These are phyloP conservation scores for Massariosphaeria phaeospora DNA, from an alignment of 495 filamentous ascomycete species.

Conservation along the genomic window DNA sequence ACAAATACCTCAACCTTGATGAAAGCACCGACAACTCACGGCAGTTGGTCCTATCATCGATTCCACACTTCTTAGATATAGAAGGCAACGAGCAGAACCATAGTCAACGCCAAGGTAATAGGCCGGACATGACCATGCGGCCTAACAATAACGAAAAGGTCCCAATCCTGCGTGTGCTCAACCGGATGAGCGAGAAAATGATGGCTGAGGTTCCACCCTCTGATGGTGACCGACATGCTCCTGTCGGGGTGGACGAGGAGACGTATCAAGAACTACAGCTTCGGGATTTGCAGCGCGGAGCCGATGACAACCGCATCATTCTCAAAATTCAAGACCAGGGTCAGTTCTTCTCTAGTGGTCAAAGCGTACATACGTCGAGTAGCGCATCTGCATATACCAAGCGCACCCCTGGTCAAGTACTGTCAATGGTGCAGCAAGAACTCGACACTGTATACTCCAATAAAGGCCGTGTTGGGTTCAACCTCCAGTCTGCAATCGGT, in stretches of 20 bases:
- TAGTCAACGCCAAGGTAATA: slow-evolving; percentile 71
- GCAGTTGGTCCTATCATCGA: slow-evolving; percentile 50
- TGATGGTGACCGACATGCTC: slow-evolving; percentile 60
- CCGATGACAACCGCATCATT: slow-evolving; percentile 65
- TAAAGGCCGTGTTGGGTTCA: slow-evolving; percentile 45
- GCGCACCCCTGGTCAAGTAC: slow-evolving; percentile 53
- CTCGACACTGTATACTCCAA: slow-evolving; percentile 42
- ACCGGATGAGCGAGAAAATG: slow-evolving; percentile 82
- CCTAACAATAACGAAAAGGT: slow-evolving; percentile 60
- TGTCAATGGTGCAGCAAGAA: slow-evolving; percentile 59
- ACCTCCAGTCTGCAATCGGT: slow-evolving; percentile 56
- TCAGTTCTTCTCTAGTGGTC: slow-evolving; percentile 66
- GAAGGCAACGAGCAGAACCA: slow-evolving; percentile 92
- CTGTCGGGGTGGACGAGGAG: slow-evolving; percentile 66
- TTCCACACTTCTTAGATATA: slow-evolving; percentile 86
- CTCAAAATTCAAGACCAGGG: slow-evolving; percentile 84
- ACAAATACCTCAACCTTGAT: slow-evolving; percentile 72
- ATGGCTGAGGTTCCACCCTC: slow-evolving; percentile 76
- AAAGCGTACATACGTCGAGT: slow-evolving; percentile 38
- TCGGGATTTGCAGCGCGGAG: slow-evolving; percentile 74
- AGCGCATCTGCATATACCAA: slow-evolving; percentile 28
- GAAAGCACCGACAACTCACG: slow-evolving; percentile 52
- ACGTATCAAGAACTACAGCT: slow-evolving; percentile 69
- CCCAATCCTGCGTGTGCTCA: slow-evolving; percentile 79
- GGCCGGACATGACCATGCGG: slow-evolving; percentile 81